These are phyloP conservation scores for Rhodotorula sp. DNA, from an alignment of 1,284 basidiomycete species.

Conservation along the genomic window DNA sequence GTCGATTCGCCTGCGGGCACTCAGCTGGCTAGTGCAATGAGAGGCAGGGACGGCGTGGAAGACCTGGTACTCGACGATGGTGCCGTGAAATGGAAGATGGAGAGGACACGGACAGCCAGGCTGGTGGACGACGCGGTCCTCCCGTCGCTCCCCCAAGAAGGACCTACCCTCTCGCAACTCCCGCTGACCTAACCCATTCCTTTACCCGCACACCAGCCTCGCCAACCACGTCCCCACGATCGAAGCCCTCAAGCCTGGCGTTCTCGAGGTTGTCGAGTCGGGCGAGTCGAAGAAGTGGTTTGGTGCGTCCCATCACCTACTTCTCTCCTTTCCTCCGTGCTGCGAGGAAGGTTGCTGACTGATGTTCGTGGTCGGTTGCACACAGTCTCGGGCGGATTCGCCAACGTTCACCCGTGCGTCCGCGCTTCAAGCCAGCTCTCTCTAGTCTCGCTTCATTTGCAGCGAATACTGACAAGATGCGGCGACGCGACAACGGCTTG, in stretches of 20 bases:
- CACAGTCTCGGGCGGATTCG: slow-evolving; percentile 92
- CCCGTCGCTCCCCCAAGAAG: not conserved
- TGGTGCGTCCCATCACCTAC: slow-evolving; percentile 58
- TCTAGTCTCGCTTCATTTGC: not conserved
- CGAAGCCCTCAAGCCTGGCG: slow-evolving; percentile 85
- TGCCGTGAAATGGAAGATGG: too few species aligned
- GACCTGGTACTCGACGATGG: too few species aligned
- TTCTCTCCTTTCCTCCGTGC: not conserved
- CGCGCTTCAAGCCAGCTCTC: too few species aligned
- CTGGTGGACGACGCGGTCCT: not conserved
- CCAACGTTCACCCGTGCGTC: slow-evolving; percentile 76
- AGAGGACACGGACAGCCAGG: not conserved
- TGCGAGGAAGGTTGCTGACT: not conserved
- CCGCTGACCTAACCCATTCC: not conserved
- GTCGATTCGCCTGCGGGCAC: not conserved
- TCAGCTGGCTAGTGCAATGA: too few species aligned
- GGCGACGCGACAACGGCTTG: too few species aligned
- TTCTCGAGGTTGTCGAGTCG: slow-evolving; percentile 88
- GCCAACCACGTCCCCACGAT: slow-evolving; percentile 94
- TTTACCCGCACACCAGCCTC: slow-evolving; percentile 51
- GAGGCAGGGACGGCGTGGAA: too few species aligned
- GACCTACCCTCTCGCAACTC: not conserved
- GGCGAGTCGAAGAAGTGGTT: slow-evolving; percentile 85
- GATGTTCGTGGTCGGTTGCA: too few species aligned
- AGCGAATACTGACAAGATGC: not conserved